Evolutionary conservation across 2,329 filamentous ascomycete species (phyloP), one percentile per base, ranked within the genome.

Genomic region (Plenodomus tracheiphilus): DNA sequence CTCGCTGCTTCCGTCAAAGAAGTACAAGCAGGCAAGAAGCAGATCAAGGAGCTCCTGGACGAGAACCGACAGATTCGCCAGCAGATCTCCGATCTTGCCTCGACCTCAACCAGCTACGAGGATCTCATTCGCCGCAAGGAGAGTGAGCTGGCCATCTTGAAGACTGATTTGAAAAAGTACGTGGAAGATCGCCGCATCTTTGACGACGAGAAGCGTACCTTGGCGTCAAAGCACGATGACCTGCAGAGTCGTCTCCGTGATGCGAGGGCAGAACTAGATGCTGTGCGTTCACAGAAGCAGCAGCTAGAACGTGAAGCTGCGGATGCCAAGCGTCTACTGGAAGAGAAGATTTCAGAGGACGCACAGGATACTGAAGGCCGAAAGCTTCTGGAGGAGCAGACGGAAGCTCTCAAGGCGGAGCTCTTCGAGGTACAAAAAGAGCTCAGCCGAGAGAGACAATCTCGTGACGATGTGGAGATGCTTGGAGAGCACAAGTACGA

Each of bases 61-160:
- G 93, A 99, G 66, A 95, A 96, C 59, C 83, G 85, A 11, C 85
- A 88, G 38, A 84, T 96, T 39, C 87, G 95, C 45, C 84, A 91
- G 61, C 91, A 97, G 64, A 85, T 99, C 44, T 83, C 88, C 0
- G 86, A 96, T 58, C 78, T 99, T 16, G 94, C 94, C 0, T 86
- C 90, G 41, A 97, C 93, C 0, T 96, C 93, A 0, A 95, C 91
- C 0, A 91, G 92, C 66, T 97, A 96, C 58, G 94, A 99, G 72
- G 93, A 97, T 62, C 82, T 97, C 37, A 88, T 99, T 19, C 84
- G 91, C 19, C 87, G 89, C 50, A 99, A 97, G 70, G 94, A 99
- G 68, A 96, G 92, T 70, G 95, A 99, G 67, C 78, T 99, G 17
- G 82, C 87, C 0, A 81, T 97, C 39, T 80, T 97, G 28, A 90